Evolutionary conservation across 306 rosid genomes (phyloP), one percentile per base, ranked within the genome.

Genomic region (Castanea mollissima): DNA sequence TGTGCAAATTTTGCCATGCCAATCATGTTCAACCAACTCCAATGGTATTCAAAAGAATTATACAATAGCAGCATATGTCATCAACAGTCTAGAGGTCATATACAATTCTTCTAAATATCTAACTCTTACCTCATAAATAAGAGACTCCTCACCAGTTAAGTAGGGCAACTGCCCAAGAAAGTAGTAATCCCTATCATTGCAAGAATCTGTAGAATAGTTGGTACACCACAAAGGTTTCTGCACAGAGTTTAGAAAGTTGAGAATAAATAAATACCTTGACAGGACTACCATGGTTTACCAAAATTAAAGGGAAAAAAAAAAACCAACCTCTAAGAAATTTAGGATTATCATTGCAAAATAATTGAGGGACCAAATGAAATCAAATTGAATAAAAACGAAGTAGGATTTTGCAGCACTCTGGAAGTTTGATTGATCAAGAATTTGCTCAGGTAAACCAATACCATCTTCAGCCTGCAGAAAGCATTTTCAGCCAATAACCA

Each of bases 181-280:
- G 88, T 71, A 95, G 91, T 91, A 90, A 35, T 90, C 99, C 76
- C 98, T 91, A 76, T 93, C 88, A 1, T 83, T 78, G 78, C 99
- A 93, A 80, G 97, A 78, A 80, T 85, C 65, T 2, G 79, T 49
- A 35, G 83, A 58, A 73, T 75, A 73, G 56, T 76, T 93, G 74
- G 81, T 83, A 81, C 99, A 95, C 99, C 99, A 95, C 59, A 92
- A 82, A 68, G 99, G 99, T 86, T 87, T 89, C 99, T 95, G 92
- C 74, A 74, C 72, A 85, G 38, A 82, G 41, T 69, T 64, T 46
- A 79, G 81, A 27, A 81, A 80, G 57, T 21, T 64, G 35, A 76
- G 59, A 51, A 71, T 4, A 71, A 41, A 71, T 18, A 58, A 71
- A 57, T 31, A 54, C 69, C 74, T 52, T 80, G 64, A 72, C 69